phyloP scores from a whole-genome alignment of 225 moss, liverwort and hornwort genomes.

The Antitrichia curtipendula region DNA sequence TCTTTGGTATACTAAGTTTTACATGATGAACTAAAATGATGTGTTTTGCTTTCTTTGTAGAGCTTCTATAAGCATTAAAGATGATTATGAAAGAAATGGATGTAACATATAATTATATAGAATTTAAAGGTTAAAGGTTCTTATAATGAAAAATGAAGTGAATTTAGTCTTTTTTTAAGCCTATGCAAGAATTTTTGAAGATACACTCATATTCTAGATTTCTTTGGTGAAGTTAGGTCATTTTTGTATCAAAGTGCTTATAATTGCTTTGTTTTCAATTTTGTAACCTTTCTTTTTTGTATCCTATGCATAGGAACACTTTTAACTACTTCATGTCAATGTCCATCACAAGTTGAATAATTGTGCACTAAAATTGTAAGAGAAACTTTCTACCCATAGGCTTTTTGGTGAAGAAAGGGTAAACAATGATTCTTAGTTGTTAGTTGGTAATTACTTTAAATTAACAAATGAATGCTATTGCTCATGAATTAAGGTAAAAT shows the following conservation, averaged over 20 bases:
- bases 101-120: no score
- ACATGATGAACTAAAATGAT: neutral
- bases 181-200: neutral
- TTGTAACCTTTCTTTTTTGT: neutral
- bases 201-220: neutral
- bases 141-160: neutral
- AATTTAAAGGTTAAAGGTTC: neutral
- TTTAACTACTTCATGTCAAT: neutral
- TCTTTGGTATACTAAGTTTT: neutral
- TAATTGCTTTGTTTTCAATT: no score
- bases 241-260: neutral
- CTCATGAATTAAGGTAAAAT: neutral
- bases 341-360: accelerated
- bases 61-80: no score
- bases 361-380: neutral
- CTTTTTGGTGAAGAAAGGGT: neutral
- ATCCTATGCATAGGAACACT: accelerated
- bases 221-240: neutral
- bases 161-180: neutral
- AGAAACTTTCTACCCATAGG: neutral
- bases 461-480: neutral
- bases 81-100: neutral
- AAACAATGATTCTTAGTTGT: neutral
- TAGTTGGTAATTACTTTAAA: neutral
- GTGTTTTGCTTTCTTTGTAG: neutral